phyloP scores from a whole-genome alignment of 306 rosid species.

The Rosa persica region DNA sequence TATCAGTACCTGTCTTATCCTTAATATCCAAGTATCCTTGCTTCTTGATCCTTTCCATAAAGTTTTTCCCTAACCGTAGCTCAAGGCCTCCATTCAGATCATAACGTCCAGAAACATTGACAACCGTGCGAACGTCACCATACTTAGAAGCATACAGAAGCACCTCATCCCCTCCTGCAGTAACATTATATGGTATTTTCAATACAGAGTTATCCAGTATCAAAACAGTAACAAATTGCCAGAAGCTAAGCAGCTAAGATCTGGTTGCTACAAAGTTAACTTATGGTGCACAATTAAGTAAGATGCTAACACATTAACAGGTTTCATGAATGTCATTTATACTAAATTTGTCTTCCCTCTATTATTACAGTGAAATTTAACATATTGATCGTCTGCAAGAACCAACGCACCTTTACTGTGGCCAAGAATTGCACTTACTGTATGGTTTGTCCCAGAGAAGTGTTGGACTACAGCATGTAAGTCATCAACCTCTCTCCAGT shows the following conservation, averaged over 20 bases:
- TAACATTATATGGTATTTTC: background rate
- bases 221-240: background rate
- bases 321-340: background rate
- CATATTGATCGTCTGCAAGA: constrained; percentile 7
- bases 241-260: background rate
- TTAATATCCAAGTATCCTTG: background rate
- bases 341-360: background rate
- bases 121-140: background rate
- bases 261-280: background rate
- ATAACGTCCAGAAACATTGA: constrained; percentile 9
- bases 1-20: constrained; percentile 1
- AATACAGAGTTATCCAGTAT: background rate
- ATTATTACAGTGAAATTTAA: background rate
- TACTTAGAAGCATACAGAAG: background rate
- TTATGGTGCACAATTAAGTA: background rate
- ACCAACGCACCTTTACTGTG: constrained; percentile 10
- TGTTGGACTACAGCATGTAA: background rate
- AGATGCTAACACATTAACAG: background rate
- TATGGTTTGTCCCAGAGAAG: background rate
- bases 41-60: background rate
- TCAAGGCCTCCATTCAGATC: background rate
- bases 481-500: constrained; percentile 2
- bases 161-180: background rate
- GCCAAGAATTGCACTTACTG: background rate
- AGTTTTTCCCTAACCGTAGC: background rate